Conservation (phyloP, 2,329 filamentous ascomycete species). For the Aspergillus proliferans region DNA sequence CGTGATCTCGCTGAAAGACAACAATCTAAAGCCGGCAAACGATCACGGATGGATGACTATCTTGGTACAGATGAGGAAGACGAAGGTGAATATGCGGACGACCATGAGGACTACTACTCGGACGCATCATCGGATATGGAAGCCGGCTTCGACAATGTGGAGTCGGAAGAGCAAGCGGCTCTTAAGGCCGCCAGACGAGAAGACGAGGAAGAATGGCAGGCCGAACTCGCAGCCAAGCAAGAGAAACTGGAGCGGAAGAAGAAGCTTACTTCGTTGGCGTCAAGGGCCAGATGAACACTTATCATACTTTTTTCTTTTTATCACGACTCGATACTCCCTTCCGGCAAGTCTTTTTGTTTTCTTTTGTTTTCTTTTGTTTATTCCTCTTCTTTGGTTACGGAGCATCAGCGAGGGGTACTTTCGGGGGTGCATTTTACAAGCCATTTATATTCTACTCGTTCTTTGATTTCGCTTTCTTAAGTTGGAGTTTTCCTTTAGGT, state of each 20-base stretch:
- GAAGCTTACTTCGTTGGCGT: conserved; percentile 35
- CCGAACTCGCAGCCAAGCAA: conserved; percentile 40
- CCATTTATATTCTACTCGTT: conserved; percentile 4
- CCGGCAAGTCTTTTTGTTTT: background rate
- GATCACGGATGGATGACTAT: conserved; percentile 35
- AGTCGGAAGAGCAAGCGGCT: conserved; percentile 40
- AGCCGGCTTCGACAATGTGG: conserved; percentile 42
- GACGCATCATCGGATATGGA: conserved; percentile 49
- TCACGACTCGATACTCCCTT: background rate
- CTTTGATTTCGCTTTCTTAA: conserved; percentile 9
- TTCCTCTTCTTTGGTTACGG: conserved; percentile 9
- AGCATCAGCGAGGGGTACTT: conserved; percentile 24
- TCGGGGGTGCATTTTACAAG: conserved; percentile 12
- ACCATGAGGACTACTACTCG: conserved; percentile 36
- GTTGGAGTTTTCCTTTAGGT: conserved; percentile 10
- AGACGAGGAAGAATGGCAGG: conserved; percentile 41
- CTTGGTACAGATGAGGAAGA: conserved; percentile 45
- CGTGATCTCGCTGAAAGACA: conserved; percentile 20
- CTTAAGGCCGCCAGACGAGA: conserved; percentile 37
- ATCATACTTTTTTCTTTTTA: background rate
- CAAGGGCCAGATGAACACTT: conserved; percentile 19
- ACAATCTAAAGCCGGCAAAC: conserved; percentile 19
- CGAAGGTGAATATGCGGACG: conserved; percentile 36
- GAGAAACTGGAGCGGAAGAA: conserved; percentile 42
- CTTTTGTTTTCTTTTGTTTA: conserved; percentile 8